These are phyloP conservation scores for Mikania micrantha DNA, from an alignment of 129 eudicot genomes.

Conservation along the genomic window DNA sequence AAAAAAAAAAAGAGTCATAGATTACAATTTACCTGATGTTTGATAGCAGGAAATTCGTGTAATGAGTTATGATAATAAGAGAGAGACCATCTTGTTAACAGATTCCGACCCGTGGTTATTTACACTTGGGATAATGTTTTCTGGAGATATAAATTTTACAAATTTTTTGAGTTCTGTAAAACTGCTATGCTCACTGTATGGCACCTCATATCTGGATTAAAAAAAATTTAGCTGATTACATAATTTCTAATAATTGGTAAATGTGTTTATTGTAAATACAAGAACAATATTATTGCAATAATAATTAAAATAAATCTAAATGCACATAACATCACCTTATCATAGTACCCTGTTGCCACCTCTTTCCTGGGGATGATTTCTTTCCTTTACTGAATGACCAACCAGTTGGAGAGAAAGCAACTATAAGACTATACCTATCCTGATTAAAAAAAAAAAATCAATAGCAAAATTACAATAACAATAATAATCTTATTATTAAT, in stretches of 20 bases:
- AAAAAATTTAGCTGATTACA: not conserved
- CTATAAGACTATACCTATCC: conserved; percentile 73
- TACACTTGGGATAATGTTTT: conserved; percentile 82
- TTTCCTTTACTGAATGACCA: conserved; percentile 96
- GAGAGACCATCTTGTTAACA: conserved; percentile 48
- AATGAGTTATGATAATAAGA: conserved; percentile 38
- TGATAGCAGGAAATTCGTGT: too few relatives aligned
- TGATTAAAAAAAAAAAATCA: conserved; percentile 36
- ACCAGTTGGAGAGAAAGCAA: conserved; percentile 94
- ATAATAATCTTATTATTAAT: not conserved
- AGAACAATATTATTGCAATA: not conserved
- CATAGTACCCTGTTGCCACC: conserved; percentile 94
- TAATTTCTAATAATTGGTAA: not conserved
- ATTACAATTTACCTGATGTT: not conserved
- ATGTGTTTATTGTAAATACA: not conserved
- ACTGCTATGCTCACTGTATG: conserved; percentile 94
- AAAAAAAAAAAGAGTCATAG: too few relatives aligned
- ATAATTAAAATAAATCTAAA: not conserved
- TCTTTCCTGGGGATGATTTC: conserved; percentile 82
- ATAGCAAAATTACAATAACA: not conserved
- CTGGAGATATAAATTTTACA: conserved; percentile 75
- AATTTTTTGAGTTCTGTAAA: conserved; percentile 80
- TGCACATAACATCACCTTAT: conserved; percentile 46
- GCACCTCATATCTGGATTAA: conserved; percentile 81
- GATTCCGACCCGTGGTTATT: conserved; percentile 70